Base-by-base conservation (phyloP, 306 rosid genomes). In the Inga oerstediana region DNA sequence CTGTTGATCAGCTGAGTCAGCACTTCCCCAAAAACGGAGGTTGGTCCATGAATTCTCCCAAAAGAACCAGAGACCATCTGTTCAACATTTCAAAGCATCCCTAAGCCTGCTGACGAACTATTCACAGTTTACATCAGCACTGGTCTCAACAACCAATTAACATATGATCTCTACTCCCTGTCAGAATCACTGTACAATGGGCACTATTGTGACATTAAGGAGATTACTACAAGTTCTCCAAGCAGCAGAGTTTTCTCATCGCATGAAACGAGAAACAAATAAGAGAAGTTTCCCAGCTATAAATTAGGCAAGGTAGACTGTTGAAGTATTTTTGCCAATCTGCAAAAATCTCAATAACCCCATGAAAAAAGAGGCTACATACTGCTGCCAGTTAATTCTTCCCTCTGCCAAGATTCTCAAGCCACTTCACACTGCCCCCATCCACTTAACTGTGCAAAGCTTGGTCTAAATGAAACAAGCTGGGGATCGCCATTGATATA, bases 141-240 rank as follows among this genome's bases (percentile, higher is more conserved):
- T 46, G 84, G 75, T 84, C 85, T 72, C 82, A 54, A 82, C 76
- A n/a, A 82, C 85, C 81, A 83, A 62, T 51, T 72, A 45, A 45
- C 43, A 30, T 8, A 78, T 37, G 78, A 34, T 79, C 84, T 70
- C 84, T 30, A 75, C 73, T 70, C 84, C 79, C 79, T 79, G 41
- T 59, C 54, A 72, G 74, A 88, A 87, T 87, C 84, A 72, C 83
- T 83, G 87, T 88, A 91, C 91, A 86, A 61, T 35, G 8, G 72
- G 69, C 80, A 77, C 77, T 22, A 64, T 85, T 83, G 84, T 70
- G 45, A 82, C 80, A 78, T 74, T 72, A 72, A 74, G 83, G 86
- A 84, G 83, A 84, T 75, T 74, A 45, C 81, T 64, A 81, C 81
- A 35, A 44, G 85, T 82, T 82, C 84, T 67, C 79, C 81, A 72